These are phyloP conservation scores for Purpureocillium lavendulum DNA, from an alignment of 2,329 filamentous ascomycete species.

Conservation along the genomic window DNA sequence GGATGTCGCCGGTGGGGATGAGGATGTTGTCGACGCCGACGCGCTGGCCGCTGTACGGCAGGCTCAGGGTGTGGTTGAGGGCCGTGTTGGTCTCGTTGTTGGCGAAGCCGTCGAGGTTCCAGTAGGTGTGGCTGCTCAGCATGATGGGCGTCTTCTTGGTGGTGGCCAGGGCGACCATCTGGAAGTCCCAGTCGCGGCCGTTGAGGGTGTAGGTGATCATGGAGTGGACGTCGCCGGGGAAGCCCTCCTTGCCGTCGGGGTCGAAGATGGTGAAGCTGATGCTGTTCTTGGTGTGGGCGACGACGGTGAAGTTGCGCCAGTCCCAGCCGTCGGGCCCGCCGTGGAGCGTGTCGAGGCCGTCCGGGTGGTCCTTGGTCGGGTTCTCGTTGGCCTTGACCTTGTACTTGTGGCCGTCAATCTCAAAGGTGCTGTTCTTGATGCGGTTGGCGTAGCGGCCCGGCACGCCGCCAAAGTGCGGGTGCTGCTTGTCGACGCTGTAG, in stretches of 20 bases:
- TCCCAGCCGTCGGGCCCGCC: conserved; percentile 68
- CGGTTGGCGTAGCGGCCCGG: conserved; percentile 74
- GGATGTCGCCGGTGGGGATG: conserved; percentile 68
- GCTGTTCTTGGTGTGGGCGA: conserved; percentile 54
- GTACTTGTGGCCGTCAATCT: conserved; percentile 54
- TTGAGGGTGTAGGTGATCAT: conserved; percentile 66
- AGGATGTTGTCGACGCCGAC: conserved; percentile 62
- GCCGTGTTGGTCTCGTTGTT: conserved; percentile 59
- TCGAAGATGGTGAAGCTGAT: conserved; percentile 73
- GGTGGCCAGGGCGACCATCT: conserved; percentile 61
- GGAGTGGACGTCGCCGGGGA: conserved; percentile 68
- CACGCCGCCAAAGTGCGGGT: conserved; percentile 65
- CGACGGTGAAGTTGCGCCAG: conserved; percentile 68
- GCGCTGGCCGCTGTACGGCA: conserved; percentile 66
- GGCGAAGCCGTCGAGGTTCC: conserved; percentile 74
- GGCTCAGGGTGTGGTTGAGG: conserved; percentile 63
- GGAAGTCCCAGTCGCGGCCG: conserved; percentile 61
- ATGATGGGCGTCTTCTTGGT: conserved; percentile 77
- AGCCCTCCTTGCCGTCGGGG: conserved; percentile 64
- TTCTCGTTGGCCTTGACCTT: conserved; percentile 57
- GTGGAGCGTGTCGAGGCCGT: conserved; percentile 57
- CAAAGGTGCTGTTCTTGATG: conserved; percentile 69
- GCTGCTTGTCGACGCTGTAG: conserved; percentile 55
- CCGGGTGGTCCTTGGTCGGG: conserved; percentile 36
- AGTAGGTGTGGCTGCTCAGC: conserved; percentile 68